A percentile compares a stretch with the other conserved stretches of the same genome.
These are phyloP conservation scores for Stemphylium beticola DNA, from an alignment of 2,329 filamentous ascomycete species.

Conservation along the genomic window DNA sequence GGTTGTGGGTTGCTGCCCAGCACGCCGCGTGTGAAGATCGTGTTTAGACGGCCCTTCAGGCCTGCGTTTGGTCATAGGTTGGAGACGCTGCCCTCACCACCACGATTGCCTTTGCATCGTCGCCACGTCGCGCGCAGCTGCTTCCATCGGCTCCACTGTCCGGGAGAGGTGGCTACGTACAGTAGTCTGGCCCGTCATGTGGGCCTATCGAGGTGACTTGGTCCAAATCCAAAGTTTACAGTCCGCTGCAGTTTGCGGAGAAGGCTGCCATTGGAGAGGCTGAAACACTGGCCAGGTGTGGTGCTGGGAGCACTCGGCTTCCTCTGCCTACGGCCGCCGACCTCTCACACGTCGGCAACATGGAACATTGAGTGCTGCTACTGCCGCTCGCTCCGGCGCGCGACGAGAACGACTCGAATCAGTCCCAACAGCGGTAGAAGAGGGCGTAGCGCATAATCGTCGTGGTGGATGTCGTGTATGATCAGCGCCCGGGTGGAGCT, in stretches of 20 bases:
- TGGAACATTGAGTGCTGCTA: constrained; percentile 4
- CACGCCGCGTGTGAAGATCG: constrained; percentile 19
- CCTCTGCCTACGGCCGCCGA: constrained; percentile 14
- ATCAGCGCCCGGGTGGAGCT: constrained; percentile 29
- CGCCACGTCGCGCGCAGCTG: not conserved
- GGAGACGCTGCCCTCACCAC: no score
- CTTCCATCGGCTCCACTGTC: constrained; percentile 15
- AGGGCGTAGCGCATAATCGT: constrained; percentile 5
- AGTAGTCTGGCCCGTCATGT: not conserved
- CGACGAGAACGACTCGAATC: constrained; percentile 10
- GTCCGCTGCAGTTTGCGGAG: no score
- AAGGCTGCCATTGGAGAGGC: constrained; percentile 5
- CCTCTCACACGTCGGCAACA: not conserved
- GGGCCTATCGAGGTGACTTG: no score
- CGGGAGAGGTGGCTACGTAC: constrained; percentile 6
- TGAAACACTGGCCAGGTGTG: constrained; percentile 28
- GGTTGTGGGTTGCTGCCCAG: constrained; percentile 10
- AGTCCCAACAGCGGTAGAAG: constrained; percentile 6
- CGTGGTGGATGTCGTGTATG: constrained; percentile 13
- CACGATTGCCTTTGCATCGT: no score
- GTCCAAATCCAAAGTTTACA: no score
- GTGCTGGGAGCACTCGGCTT: constrained; percentile 15
- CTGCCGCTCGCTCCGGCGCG: not conserved
- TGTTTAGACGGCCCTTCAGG: constrained; percentile 8
- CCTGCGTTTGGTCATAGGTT: constrained; percentile 7